Evolutionary conservation across 225 moss, liverwort and hornwort species (phyloP).

Genomic region (Polytrichum formosum): DNA sequence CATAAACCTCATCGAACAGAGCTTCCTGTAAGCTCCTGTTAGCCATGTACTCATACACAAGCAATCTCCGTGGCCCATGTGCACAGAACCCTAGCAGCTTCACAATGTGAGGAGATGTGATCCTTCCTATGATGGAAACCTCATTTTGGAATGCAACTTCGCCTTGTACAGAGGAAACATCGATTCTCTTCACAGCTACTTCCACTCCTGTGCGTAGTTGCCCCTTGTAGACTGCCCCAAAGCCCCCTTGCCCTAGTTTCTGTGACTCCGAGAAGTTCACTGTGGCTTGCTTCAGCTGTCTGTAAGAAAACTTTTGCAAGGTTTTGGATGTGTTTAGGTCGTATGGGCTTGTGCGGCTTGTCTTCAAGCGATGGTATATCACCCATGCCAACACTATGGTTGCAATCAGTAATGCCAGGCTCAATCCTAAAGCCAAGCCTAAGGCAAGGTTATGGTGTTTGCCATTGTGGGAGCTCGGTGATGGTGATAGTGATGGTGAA

Average conservation of each 20-base stretch:
- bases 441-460: conserved; percentile 45
- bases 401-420: conserved; percentile 53
- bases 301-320: conserved; percentile 75
- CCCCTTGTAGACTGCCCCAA: conserved; percentile 86
- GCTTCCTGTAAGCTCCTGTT: conserved; percentile 92
- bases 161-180: conserved; percentile 81
- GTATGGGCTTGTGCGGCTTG: conserved; percentile 52
- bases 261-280: conserved; percentile 62
- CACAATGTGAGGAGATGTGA: conserved; percentile 83
- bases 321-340: conserved; percentile 44
- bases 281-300: conserved; percentile 85
- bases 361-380: conserved; percentile 60
- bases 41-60: conserved; percentile 93
- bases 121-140: conserved; percentile 75
- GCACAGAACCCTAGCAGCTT: conserved; percentile 81
- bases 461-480: conserved; percentile 17
- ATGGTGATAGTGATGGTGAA: conserved; percentile 6
- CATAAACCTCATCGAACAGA: conserved; percentile 86
- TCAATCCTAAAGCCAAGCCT: conserved; percentile 73
- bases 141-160: conserved; percentile 97
- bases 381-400: conserved; percentile 41
- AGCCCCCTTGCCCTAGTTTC: conserved; percentile 93
- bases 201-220: conserved; percentile 69
- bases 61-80: conserved; percentile 77
- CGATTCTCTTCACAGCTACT: conserved; percentile 86